Evolutionary conservation across 331 rosid genomes (phyloP).

Genomic region (Quercus tomentella): DNA sequence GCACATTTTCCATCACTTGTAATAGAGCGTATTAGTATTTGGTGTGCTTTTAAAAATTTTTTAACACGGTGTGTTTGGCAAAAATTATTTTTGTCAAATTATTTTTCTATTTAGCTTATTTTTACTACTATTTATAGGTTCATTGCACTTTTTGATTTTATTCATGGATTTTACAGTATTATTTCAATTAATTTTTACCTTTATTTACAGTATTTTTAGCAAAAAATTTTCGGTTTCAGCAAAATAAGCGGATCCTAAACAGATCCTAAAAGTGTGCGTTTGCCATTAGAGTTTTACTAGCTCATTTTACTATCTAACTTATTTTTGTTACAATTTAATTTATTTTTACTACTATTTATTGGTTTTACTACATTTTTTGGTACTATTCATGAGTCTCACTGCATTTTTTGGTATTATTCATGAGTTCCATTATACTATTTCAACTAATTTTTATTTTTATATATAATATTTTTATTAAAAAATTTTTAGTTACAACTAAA

Average conservation of each 20-base stretch:
- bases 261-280: accelerated
- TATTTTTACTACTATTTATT: accelerated
- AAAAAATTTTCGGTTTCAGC: accelerated
- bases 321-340: too few species aligned
- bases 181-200: too few species aligned
- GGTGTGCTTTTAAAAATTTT: too few species aligned
- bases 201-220: accelerated
- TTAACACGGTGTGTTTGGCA: accelerated
- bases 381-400: accelerated
- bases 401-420: accelerated
- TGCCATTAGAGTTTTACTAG: accelerated
- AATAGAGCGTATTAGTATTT: too few species aligned
- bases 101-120: too few species aligned
- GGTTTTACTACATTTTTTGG: accelerated
- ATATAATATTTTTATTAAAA: too few species aligned
- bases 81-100: accelerated
- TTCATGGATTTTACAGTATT: accelerated
- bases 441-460: too few species aligned
- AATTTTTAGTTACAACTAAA: accelerated
- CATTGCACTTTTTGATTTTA: accelerated
- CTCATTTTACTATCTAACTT: too few species aligned
- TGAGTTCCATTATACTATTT: accelerated
- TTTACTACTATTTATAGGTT: accelerated
- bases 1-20: too few species aligned
- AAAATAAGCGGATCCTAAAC: accelerated